Evolutionary conservation across 306 rosid species (phyloP), one percentile per base, ranked within the genome.

Genomic region (Cicer bijugum): DNA sequence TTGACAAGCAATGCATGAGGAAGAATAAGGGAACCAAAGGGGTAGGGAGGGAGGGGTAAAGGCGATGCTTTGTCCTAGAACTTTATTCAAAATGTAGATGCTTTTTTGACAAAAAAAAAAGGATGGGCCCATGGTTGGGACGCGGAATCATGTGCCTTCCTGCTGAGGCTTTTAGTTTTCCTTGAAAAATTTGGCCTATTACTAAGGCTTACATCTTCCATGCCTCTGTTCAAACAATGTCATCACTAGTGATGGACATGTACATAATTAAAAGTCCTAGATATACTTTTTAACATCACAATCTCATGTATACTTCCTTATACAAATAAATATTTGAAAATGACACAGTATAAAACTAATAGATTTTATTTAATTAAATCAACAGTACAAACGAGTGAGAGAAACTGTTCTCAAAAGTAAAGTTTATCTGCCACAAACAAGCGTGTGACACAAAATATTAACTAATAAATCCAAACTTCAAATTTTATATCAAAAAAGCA

Each of bases 81-180:
- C 92, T 88, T 86, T 88, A 83, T 83, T 83, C 71, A 88, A 90
- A 86, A 88, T 76, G 87, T 65, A 84, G 57, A 17, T 72, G 82
- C 88, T 88, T 86, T 88, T 77, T 88, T 84, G 82, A 81, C 83
- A 71, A 75, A 86, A 85, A n/a, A 71, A 81, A 83, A 81, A 62
- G 81, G 80, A 40, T 20, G 79, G 85, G 74, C 55, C 74, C 91
- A 69, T 6, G 39, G 65, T 19, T 73, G 33, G 73, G 87, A 68
- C 59, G 57, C 47, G 50, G 92, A 83, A 90, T 90, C 96, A 73
- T 81, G 92, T 90, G 85, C 91, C 77, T 81, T 83, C 81, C 72
- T 60, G 58, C 51, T 9, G 14, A 44, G 81, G 42, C 83, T 77
- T 84, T 69, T 59, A 65, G 20, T 68, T 81, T 57, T 66, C 70